Base-by-base conservation (phyloP, 2,329 filamentous ascomycete genomes). In the Fusarium chuoi region DNA sequence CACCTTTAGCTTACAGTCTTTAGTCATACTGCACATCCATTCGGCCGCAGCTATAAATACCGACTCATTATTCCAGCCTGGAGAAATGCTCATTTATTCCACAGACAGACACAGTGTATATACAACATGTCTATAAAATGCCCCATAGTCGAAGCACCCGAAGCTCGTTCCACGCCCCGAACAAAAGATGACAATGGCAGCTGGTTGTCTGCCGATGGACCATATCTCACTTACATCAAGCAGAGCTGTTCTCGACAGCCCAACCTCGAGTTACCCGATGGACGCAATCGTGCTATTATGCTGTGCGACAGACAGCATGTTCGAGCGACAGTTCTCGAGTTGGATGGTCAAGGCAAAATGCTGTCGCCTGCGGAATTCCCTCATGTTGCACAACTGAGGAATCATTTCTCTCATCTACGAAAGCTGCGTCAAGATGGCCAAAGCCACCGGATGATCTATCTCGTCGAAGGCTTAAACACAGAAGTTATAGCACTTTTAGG, bases 211-310 rank as follows among this genome's bases (percentile, higher is more conserved):
- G 39, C 33, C 9, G 62, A 65, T 20, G 33, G 45, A 12, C 45
- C 58, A 64, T 65, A 54, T n/a, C 36, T 33, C n/a, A 33, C 22
- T 39, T 24, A 33, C 17, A 64, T 65, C 26, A 54, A 64, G 33
- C 45, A 65, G n/a, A 64, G 59, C 33, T 54, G 45, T 20, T 13
- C 18, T 38, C 38, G 62, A 28, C 60, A 65, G 6, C 59, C 45
- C 33, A 52, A 65, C 28, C 38, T 65, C 12, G 54, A 62, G 54
- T 22, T 62, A n/a, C 54, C 41, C 6, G 60, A 62, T 62, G 54
- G 54, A 60, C 42, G 60, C 28, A 62, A 62, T 14, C 60, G 54
- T 20, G 59, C 33, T 42, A 26, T 59, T 30, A 36, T 59, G 41
- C 17, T 38, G 14, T 59, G 51, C 30, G 39, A 62, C 6, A 62